Evolutionary conservation across 176 grass and related monocot genomes (phyloP), one percentile per base, ranked within the genome.

Genomic region (Carex pumila): DNA sequence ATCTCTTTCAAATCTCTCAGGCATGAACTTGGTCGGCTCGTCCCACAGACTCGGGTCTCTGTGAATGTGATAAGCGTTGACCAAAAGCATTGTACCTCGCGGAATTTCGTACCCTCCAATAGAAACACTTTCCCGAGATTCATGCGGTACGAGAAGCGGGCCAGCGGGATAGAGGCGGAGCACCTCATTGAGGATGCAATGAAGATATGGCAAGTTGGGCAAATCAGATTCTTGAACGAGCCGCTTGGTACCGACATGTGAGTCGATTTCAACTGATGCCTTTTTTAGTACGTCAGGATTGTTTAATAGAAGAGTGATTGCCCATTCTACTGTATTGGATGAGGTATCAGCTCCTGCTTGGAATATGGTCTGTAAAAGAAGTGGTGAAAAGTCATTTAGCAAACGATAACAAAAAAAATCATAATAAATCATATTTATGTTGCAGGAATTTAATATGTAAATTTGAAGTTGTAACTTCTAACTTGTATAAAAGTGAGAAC

Each of bases 331-430:
- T 32, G 85, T 81, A 18, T 69, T 58, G 1, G 85, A 45, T 17
- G 85, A 34, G 1, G 78, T 87, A 54, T 87, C 76, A 8, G 85
- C 82, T 59, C 75, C 85, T 6, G 85, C 85, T 30, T 36, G 2
- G 13, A 87, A 32, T 2, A 87, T 21, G 19, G 13, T 22, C 85
- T 87, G 14, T 5, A 73, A 41, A 17, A 18, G 8, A 39, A 7
- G 41, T 43, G 41, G 41, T 43, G 25, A 25, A 0, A 43, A 43
- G 1, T 43, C 41, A 43, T 6, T 43, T 43, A 43, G 6, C 5
- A 43, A 43, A 43, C 41, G 7, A 43, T 43, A 43, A 25, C 25
- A 43, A 43, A 43, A 43, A 43, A 43, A 43, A 1, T 43, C 41
- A 43, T 5, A 43, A 43, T 43, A 43, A 43, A 7, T 43, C 6